Base-by-base conservation (phyloP, 345 rosid species). In the Salix dunnii region DNA sequence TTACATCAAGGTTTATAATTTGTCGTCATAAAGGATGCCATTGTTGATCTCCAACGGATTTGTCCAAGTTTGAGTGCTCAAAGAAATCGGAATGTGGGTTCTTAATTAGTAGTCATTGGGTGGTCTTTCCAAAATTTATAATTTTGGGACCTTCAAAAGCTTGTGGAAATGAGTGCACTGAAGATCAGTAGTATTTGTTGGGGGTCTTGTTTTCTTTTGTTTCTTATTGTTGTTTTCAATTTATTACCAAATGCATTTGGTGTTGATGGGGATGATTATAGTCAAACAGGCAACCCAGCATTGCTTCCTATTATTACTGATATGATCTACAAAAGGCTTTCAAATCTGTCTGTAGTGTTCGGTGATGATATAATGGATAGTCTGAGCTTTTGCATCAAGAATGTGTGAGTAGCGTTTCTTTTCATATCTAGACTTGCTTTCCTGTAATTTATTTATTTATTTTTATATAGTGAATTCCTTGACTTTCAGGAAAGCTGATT, bases 381-480 rank as follows among this genome's bases (percentile, higher is more conserved):
- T 48, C 66, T 89, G 79, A 85, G 85, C 10, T 92, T 85, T 81
- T 94, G 98, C 87, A 82, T 94, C 53, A 94, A 89, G 86, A 84
- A 94, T 55, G 85, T 79, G 96, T 91, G 84, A 77, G 97, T 86
- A 73, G 53, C 49, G 67, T 72, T 66, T 33, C 49, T 33, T 42
- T 63, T 27, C 25, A 63, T 63, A 14, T 23, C 58, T 55, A 36
- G 23, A 27, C 14, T 17, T 76, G 67, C 51, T 69, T 49, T 62
- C 5, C 4, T 12, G 2, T 2, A 17, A 25, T 55, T 40, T 17
- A 25, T 25, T 11, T 74, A 49, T 74, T 25, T 28, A 40, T 77
- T n/a, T 65, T 75, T 53, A 43, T 18, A 33, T 67, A 43, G 5
- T 46, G 7, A 63, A 25, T 69, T 62, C 38, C 18, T 77, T 81